A percentile compares a stretch with the other conserved stretches of the same genome.
phyloP scores from a whole-genome alignment of 2,329 filamentous ascomycete species.

The Lasiodiplodia theobromae region DNA sequence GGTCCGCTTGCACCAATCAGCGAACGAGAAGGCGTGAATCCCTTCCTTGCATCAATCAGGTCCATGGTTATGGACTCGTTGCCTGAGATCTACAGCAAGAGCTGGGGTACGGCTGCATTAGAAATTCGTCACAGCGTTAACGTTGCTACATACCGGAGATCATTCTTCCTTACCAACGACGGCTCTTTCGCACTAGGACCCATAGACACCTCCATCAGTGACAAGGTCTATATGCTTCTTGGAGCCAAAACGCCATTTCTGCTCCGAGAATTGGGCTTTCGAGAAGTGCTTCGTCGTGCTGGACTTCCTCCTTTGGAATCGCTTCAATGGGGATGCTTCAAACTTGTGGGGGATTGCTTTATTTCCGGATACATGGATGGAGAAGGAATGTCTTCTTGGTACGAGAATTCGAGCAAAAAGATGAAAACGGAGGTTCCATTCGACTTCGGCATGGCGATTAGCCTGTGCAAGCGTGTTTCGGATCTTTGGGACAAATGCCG shows the following conservation, averaged over 20 bases:
- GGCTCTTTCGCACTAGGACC: neutral
- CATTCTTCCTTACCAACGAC: neutral
- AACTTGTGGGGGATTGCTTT: neutral
- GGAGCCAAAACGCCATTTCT: neutral
- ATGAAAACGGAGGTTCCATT: too few species aligned
- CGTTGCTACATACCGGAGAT: neutral
- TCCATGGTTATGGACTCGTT: rapidly evolving
- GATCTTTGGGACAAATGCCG: too few species aligned
- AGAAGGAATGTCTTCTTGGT: neutral
- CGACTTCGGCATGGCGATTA: too few species aligned
- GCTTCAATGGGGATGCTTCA: neutral
- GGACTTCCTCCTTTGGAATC: too few species aligned
- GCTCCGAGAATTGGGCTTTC: neutral
- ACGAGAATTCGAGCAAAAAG: too few species aligned
- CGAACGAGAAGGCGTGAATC: rapidly evolving
- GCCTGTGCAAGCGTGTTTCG: too few species aligned
- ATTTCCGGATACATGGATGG: neutral
- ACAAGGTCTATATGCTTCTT: neutral
- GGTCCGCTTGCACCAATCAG: rapidly evolving
- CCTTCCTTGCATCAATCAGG: neutral
- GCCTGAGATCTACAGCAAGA: rapidly evolving
- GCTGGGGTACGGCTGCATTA: neutral
- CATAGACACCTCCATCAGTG: neutral
- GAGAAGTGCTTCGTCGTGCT: too few species aligned
- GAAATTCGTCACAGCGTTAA: neutral